These are phyloP conservation scores for Agrocybe praecox DNA, from an alignment of 768 basidiomycete species.

Conservation along the genomic window DNA sequence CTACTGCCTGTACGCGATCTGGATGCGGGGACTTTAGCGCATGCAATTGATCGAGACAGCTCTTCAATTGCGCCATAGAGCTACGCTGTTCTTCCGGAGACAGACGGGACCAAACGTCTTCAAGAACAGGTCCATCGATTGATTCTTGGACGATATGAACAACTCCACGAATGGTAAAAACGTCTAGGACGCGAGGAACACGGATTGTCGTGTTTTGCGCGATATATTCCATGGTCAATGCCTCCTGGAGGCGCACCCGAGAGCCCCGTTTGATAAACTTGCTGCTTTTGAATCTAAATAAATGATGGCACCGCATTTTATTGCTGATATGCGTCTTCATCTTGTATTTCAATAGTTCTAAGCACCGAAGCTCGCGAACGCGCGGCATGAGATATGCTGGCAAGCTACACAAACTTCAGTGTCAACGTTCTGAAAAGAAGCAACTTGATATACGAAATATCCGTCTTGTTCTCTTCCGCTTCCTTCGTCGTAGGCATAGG, in stretches of 20 bases:
- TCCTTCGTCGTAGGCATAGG: too few species aligned
- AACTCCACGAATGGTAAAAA: not conserved
- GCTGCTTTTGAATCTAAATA: too few species aligned
- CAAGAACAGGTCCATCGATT: not conserved
- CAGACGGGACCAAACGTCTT: not conserved
- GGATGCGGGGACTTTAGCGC: not conserved
- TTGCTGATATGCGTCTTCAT: too few species aligned
- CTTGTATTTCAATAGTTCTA: too few species aligned
- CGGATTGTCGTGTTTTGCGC: conserved; percentile 1
- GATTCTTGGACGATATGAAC: not conserved
- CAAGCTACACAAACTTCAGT: too few species aligned
- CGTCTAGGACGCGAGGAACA: not conserved
- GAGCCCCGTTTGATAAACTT: too few species aligned
- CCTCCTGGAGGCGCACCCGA: not conserved
- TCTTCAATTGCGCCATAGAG: not conserved
- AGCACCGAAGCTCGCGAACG: too few species aligned
- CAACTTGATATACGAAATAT: too few species aligned
- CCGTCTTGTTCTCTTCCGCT: too few species aligned
- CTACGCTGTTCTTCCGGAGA: not conserved
- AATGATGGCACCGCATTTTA: too few species aligned
- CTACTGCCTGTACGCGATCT: not conserved
- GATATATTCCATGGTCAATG: not conserved
- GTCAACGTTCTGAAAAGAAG: too few species aligned
- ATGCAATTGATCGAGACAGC: not conserved
- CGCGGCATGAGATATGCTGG: too few species aligned